Evolutionary conservation across 2,329 filamentous ascomycete species (phyloP).

Genomic region (Aspergillus uvarum): DNA sequence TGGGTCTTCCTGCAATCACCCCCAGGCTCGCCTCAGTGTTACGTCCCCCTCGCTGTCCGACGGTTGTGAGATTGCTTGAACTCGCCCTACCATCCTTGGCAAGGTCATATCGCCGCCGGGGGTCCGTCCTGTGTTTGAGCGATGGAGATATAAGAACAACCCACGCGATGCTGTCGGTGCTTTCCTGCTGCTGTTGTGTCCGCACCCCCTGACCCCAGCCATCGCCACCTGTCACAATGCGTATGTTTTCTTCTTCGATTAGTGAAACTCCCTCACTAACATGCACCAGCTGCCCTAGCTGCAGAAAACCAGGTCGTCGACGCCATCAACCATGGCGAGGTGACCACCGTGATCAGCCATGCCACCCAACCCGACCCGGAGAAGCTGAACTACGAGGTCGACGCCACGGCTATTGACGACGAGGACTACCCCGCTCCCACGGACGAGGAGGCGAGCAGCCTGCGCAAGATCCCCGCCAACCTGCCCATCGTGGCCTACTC

Average conservation of each 20-base stretch:
- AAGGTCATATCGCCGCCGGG: not conserved
- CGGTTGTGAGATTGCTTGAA: not conserved
- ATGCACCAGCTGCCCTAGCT: not conserved
- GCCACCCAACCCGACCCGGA: not conserved
- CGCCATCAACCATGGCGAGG: not conserved
- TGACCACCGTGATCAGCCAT: not conserved
- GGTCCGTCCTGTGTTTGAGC: not conserved
- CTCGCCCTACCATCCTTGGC: not conserved
- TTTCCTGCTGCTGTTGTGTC: not conserved
- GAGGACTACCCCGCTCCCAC: conserved; percentile 43
- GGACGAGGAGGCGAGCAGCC: conserved; percentile 46
- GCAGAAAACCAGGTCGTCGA: conserved; percentile 1
- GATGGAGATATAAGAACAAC: not conserved
- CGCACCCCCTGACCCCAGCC: not conserved
- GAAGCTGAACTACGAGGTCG: conserved; percentile 1
- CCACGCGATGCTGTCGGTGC: not conserved
- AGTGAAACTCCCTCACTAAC: not conserved
- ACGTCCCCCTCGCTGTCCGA: not conserved
- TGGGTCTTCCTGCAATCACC: not conserved
- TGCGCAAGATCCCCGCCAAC: conserved; percentile 52
- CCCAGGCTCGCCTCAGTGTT: not conserved
- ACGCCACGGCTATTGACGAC: not conserved
- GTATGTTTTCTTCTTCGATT: not conserved
- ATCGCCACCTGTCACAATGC: not conserved
- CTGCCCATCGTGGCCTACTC: conserved; percentile 57